Base-by-base conservation (phyloP, 176 grass and related monocot genomes). In the Chrysopogon serrulatus region DNA sequence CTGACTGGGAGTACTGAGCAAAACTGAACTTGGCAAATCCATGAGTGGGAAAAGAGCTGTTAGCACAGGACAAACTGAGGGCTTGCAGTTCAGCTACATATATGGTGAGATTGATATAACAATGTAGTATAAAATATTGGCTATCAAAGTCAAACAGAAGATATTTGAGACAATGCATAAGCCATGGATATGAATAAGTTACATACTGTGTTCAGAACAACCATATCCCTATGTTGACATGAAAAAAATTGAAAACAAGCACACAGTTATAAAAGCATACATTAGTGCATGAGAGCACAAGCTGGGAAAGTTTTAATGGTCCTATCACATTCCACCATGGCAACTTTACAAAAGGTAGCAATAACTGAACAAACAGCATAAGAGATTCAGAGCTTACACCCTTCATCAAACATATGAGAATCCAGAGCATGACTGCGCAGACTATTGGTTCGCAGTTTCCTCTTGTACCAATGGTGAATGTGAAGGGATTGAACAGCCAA, bases 401-500 rank as follows among this genome's bases (percentile, higher is more conserved):
- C 72, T 91, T 96, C 87, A 98, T 92, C 88, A 98, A 82, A 83
- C 89, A 98, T 71, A 90, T 78, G 63, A 98, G 89, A 68, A 94
- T 92, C 96, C 96, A 98, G 45, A 98, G 93, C 66, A 98, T 85
- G 59, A 90, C 64, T 31, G 91, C 91, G 32, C 93, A 98, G 34
- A 96, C 93, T 31, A 98, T 80, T 16, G 96, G 96, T 37, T 94
- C 96, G 15, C 93, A 98, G 73, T 98, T 98, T 78, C 96, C 93
- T 82, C 96, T 93, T 18, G 96, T 95, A 63, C 96, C 93, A 83
- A 98, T 98, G 62, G 96, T 95, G 63, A 94, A 95, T 5, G 96
- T 98, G 84, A 95, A 98, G 17, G 93, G 96, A 37, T 95, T 95
- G 82, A 98, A 94, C 10, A 98, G 79, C 96, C 93, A 98, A 41